Conservation (phyloP, 1,284 basidiomycete species). For the Sphaerobolus stellatus region DNA sequence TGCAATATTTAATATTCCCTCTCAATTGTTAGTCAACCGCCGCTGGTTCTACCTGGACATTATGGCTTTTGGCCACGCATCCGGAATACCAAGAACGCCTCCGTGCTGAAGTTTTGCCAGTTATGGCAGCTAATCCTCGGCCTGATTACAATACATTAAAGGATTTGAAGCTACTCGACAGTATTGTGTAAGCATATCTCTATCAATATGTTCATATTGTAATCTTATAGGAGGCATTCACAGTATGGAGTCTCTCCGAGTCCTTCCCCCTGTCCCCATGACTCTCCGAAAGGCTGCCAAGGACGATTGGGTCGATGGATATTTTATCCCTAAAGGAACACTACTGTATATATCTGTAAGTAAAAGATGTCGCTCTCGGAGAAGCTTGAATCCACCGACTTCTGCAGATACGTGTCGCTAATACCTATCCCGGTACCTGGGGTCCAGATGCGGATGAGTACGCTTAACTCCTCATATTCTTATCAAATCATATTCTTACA, state of each 20-base stretch:
- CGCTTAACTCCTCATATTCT: too few relatives aligned
- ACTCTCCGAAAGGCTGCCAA: slow-evolving; percentile 43
- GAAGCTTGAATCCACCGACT: background rate
- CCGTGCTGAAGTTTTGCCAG: slow-evolving; percentile 41
- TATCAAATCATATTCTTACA: too few relatives aligned
- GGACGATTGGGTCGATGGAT: slow-evolving; percentile 43
- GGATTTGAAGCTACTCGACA: slow-evolving; percentile 45
- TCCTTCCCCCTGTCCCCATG: slow-evolving; percentile 47
- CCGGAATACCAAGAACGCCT: slow-evolving; percentile 39
- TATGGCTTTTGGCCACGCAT: slow-evolving; percentile 39
- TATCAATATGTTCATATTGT: too few relatives aligned
- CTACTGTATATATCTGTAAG: slow-evolving; percentile 45
- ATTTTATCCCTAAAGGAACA: slow-evolving; percentile 47
- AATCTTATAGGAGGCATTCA: background rate
- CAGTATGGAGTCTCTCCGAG: slow-evolving; percentile 39
- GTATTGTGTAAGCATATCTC: slow-evolving; percentile 41
- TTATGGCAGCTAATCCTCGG: slow-evolving; percentile 35
- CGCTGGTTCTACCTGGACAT: slow-evolving; percentile 40
- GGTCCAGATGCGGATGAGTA: slow-evolving; percentile 17
- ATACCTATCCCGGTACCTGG: slow-evolving; percentile 17
- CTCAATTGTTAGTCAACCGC: slow-evolving; percentile 39
- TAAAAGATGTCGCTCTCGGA: slow-evolving; percentile 13
- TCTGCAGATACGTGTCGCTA: slow-evolving; percentile 44
- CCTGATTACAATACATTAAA: slow-evolving; percentile 47
- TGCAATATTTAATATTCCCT: background rate